Evolutionary conservation across 148 eudicot species (phyloP).

Genomic region (Linanthus parryae): DNA sequence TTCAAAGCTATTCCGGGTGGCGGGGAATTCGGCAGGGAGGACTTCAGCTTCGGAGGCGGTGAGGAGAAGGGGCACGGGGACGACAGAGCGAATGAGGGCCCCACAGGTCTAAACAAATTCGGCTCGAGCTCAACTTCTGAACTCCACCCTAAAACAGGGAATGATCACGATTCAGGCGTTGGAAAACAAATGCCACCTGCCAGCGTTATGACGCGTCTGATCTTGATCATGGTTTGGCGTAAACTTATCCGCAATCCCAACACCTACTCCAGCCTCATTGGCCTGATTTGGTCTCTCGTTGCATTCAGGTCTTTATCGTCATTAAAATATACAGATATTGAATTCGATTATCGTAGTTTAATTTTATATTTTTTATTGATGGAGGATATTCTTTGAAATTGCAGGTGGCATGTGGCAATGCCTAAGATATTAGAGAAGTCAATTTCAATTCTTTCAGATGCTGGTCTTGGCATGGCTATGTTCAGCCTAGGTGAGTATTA

Average conservation of each 20-base stretch:
- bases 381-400: slow-evolving; percentile 1
- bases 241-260: slow-evolving; percentile 81
- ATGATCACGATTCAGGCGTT: slow-evolving; percentile 16
- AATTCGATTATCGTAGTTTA: background rate
- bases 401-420: slow-evolving; percentile 86
- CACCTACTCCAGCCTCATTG: slow-evolving; percentile 76
- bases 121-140: slow-evolving; percentile 58
- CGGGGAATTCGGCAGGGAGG: slow-evolving; percentile 49
- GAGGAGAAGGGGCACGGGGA: slow-evolving; percentile 42
- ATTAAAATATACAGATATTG: background rate
- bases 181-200: slow-evolving; percentile 86
- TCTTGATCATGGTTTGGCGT: slow-evolving; percentile 73
- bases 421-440: slow-evolving; percentile 56
- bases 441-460: slow-evolving; percentile 77
- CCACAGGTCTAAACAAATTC: slow-evolving; percentile 40
- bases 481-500: slow-evolving; percentile 63
- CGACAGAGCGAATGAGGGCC: slow-evolving; percentile 38
- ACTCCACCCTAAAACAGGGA: slow-evolving; percentile 40
- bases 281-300: slow-evolving; percentile 71
- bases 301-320: slow-evolving; percentile 35
- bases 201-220: slow-evolving; percentile 85
- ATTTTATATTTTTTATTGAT: background rate
- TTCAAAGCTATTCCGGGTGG: slow-evolving; percentile 26
- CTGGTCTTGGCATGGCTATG: slow-evolving; percentile 98
- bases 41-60: slow-evolving; percentile 51